Percentiles rank a stretch among this genome's conserved stretches.
phyloP scores from a whole-genome alignment of 2,329 filamentous ascomycete genomes.

The Epichloe sp. region DNA sequence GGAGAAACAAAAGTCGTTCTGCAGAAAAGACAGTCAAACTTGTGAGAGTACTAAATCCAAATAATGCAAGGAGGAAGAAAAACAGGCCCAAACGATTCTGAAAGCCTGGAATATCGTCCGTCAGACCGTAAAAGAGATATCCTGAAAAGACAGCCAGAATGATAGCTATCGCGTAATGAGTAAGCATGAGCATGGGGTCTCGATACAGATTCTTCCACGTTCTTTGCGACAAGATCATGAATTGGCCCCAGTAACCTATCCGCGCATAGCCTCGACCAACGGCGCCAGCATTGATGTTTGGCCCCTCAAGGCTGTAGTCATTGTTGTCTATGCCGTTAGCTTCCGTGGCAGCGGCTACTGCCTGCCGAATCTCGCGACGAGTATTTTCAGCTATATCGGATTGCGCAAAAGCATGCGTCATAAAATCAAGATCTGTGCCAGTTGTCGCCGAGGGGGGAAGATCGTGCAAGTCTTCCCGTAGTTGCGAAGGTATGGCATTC shows the following conservation, averaged over 20 bases:
- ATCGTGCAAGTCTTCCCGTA: constrained; percentile 57
- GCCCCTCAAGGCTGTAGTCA: constrained; percentile 30
- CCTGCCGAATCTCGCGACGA: constrained; percentile 63
- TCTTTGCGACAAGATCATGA: constrained; percentile 74
- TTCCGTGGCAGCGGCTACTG: constrained; percentile 48
- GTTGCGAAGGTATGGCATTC: constrained; percentile 37
- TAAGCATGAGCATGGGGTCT: constrained; percentile 96
- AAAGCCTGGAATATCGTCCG: constrained; percentile 92
- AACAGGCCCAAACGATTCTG: constrained; percentile 95
- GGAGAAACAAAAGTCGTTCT: constrained; percentile 79
- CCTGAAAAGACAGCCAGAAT: constrained; percentile 86
- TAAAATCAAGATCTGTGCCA: constrained; percentile 66
- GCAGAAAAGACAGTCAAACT: constrained; percentile 87
- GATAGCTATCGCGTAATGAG: constrained; percentile 95
- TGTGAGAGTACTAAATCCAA: constrained; percentile 92
- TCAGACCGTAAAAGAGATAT: constrained; percentile 90
- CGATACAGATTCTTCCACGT: constrained; percentile 97
- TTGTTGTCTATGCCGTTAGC: constrained; percentile 54
- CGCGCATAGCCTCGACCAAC: constrained; percentile 73
- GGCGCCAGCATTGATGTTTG: constrained; percentile 39
- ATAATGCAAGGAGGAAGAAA: constrained; percentile 91
- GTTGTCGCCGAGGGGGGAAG: constrained; percentile 43
- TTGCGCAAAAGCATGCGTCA: constrained; percentile 61
- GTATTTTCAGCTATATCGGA: constrained; percentile 67
- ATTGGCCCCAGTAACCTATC: constrained; percentile 68